phyloP scores from a whole-genome alignment of 2,329 filamentous ascomycete genomes.

The Penicillium polonicum region DNA sequence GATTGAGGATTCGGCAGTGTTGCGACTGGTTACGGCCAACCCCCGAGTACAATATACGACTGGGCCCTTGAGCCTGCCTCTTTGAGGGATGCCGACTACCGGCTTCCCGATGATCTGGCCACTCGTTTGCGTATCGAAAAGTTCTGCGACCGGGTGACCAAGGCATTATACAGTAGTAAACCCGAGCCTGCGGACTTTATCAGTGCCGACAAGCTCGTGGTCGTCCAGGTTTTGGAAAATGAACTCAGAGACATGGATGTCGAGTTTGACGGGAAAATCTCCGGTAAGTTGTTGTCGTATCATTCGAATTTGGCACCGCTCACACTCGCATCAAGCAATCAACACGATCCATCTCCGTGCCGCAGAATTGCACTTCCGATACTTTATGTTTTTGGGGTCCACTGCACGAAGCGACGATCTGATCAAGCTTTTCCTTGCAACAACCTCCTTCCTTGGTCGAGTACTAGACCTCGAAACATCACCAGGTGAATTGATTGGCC shows the following conservation, averaged over 20 bases:
- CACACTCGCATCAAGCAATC: constrained; percentile 33
- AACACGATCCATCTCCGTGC: constrained; percentile 49
- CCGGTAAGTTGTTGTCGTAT: constrained; percentile 22
- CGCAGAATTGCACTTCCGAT: constrained; percentile 46
- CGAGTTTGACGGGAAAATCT: constrained; percentile 45
- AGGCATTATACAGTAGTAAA: constrained; percentile 56
- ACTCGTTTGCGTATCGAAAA: constrained; percentile 56
- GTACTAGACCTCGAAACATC: constrained; percentile 46
- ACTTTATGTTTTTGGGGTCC: constrained; percentile 49
- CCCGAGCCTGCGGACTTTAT: constrained; percentile 53
- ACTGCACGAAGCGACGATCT: constrained; percentile 45
- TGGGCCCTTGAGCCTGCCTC: constrained; percentile 53
- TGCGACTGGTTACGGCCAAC: constrained; percentile 63
- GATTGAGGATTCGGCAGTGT: constrained; percentile 45
- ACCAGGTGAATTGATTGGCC: constrained; percentile 50
- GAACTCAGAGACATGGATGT: constrained; percentile 53
- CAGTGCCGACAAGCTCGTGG: constrained; percentile 43
- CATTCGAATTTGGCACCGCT: neutral
- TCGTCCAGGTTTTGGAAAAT: constrained; percentile 45
- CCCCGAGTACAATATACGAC: constrained; percentile 60
- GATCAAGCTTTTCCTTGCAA: constrained; percentile 46
- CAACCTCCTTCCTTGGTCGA: constrained; percentile 46
- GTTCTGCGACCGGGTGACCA: constrained; percentile 58
- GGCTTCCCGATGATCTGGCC: constrained; percentile 51
- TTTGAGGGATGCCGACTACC: constrained; percentile 45